Evolutionary conservation across 2,329 filamentous ascomycete species (phyloP).

Genomic region (Sporothrix brasiliensis): DNA sequence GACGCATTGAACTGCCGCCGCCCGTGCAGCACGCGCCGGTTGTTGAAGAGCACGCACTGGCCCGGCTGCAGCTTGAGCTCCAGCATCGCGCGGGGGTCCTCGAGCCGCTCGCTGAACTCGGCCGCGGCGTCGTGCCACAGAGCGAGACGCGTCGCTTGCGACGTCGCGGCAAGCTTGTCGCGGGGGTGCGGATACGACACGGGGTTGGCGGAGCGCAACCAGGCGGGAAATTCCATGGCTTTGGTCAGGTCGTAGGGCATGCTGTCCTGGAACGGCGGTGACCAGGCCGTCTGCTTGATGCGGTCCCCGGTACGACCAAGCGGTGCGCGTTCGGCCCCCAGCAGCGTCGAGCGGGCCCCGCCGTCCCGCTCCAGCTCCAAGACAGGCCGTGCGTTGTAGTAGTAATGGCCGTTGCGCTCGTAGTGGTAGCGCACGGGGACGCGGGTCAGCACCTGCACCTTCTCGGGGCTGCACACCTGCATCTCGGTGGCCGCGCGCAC

Average conservation of each 20-base stretch:
- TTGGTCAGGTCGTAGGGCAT: constrained; percentile 8
- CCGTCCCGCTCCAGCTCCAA: constrained; percentile 43
- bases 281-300: constrained; percentile 59
- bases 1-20: constrained; percentile 71
- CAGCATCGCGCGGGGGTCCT: constrained; percentile 61
- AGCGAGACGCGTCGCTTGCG: constrained; percentile 14
- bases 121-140: constrained; percentile 47
- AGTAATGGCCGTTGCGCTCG: constrained; percentile 65
- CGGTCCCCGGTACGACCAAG: no score
- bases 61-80: constrained; percentile 75
- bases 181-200: no score
- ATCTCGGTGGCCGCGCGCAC: constrained; percentile 58
- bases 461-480: constrained; percentile 45
- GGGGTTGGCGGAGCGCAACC: no score
- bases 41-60: constrained; percentile 93
- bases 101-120: constrained; percentile 62
- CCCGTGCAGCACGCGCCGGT: constrained; percentile 82
- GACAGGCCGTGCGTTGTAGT: constrained; percentile 61
- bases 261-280: constrained; percentile 73
- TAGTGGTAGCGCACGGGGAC: constrained; percentile 69
- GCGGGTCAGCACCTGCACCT: constrained; percentile 63
- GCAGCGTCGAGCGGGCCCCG: no score
- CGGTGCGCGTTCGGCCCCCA: no score
- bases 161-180: background rate
- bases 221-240: background rate